phyloP scores from a whole-genome alignment of 495 filamentous ascomycete genomes.

The Parathielavia hyrcaniae region DNA sequence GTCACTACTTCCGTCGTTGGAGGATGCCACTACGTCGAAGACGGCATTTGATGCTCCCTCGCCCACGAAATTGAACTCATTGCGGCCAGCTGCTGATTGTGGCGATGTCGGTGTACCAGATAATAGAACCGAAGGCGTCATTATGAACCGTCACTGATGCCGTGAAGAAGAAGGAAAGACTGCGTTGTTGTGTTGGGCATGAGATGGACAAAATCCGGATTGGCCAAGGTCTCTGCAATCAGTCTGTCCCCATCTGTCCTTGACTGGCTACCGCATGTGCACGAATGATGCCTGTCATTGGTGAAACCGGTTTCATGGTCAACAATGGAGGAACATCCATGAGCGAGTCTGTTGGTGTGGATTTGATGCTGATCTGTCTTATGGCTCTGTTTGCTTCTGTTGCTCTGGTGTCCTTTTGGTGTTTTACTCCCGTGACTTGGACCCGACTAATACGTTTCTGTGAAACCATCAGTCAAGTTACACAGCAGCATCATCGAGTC shows the following conservation, averaged over 20 bases:
- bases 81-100: slow-evolving; percentile 1
- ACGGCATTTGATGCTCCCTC: slow-evolving; percentile 71
- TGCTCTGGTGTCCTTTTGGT: no score
- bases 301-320: not conserved
- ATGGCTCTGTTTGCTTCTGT: not conserved
- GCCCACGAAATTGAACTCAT: slow-evolving; percentile 34
- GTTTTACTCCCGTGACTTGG: no score
- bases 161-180: not conserved
- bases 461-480: no score
- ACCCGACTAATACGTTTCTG: no score
- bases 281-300: not conserved
- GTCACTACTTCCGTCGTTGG: slow-evolving; percentile 15
- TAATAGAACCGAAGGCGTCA: not conserved
- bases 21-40: slow-evolving; percentile 49
- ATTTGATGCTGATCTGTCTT: not conserved
- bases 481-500: no score
- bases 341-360: not conserved
- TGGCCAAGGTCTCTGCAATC: not conserved
- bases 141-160: not conserved
- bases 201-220: not conserved
- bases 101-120: not conserved
- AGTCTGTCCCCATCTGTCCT: not conserved
- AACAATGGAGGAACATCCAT: not conserved
- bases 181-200: not conserved
- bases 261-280: not conserved